Evolutionary conservation across 2,329 filamentous ascomycete genomes (phyloP).

Genomic region (Cordyceps cicadae): DNA sequence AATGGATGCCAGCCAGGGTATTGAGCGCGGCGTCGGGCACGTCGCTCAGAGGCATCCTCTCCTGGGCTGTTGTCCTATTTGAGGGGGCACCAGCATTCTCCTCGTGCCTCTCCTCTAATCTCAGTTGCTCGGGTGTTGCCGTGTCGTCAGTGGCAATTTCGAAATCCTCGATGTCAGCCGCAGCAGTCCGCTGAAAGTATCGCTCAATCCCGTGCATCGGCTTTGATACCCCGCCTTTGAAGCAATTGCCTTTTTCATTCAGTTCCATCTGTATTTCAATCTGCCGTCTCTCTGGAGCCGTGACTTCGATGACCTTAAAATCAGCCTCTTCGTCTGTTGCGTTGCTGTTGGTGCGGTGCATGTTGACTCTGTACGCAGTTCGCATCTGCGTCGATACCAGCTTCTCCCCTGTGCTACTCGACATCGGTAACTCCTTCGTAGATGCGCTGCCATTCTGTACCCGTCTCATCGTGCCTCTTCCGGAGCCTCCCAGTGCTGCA

Average conservation of each 20-base stretch:
- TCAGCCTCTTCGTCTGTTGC: slow-evolving; percentile 22
- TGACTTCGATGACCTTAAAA: slow-evolving; percentile 7
- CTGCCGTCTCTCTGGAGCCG: neutral
- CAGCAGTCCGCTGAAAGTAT: slow-evolving; percentile 21
- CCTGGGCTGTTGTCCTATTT: no score
- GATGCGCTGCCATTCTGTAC: neutral
- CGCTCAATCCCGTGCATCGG: slow-evolving; percentile 19
- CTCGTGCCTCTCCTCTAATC: neutral
- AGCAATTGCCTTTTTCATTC: no score
- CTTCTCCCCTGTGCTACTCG: neutral
- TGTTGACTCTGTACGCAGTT: slow-evolving; percentile 23
- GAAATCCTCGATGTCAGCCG: slow-evolving; percentile 18
- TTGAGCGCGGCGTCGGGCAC: slow-evolving; percentile 16
- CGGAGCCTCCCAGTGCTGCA: neutral
- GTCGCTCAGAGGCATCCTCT: slow-evolving; percentile 16
- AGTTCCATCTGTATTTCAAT: neutral
- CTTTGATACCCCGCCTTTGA: neutral
- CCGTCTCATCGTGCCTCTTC: no score
- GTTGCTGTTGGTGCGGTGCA: slow-evolving; percentile 25
- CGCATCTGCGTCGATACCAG: slow-evolving; percentile 19
- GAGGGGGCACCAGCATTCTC: neutral
- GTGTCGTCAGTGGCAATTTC: slow-evolving; percentile 29
- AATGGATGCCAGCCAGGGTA: neutral
- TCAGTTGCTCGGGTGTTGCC: slow-evolving; percentile 17
- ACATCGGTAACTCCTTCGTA: neutral